Percentiles rank a stretch among this genome's conserved stretches.
These are phyloP conservation scores for Thermoascus crustaceus DNA, from an alignment of 2,329 filamentous ascomycete species.

Conservation along the genomic window DNA sequence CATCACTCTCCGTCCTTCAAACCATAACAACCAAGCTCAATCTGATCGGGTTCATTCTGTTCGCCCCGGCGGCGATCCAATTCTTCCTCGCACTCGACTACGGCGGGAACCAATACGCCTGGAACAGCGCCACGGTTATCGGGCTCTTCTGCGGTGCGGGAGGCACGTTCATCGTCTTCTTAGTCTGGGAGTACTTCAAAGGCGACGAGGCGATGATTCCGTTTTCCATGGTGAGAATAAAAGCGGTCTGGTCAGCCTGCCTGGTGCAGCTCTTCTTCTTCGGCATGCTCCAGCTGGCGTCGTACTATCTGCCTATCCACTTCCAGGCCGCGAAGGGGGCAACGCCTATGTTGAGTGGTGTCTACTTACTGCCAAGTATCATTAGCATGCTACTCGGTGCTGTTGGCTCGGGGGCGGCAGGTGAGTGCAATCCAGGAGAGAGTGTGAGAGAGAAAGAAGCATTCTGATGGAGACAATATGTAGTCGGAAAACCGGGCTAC, in stretches of 20 bases:
- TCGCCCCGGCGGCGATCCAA: slow-evolving; percentile 33
- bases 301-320: slow-evolving; percentile 43
- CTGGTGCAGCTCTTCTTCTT: slow-evolving; percentile 28
- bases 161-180: slow-evolving; percentile 30
- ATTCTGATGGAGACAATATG: slow-evolving; percentile 13
- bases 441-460: too few relatives aligned
- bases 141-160: slow-evolving; percentile 40
- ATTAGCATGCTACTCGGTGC: slow-evolving; percentile 27
- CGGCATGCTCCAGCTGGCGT: slow-evolving; percentile 21
- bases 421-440: too few relatives aligned
- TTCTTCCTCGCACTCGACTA: slow-evolving; percentile 42
- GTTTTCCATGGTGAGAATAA: slow-evolving; percentile 29
- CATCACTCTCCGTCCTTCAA: slow-evolving; percentile 5
- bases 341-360: slow-evolving; percentile 25
- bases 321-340: slow-evolving; percentile 37
- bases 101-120: slow-evolving; percentile 31
- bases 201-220: slow-evolving; percentile 38
- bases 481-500: slow-evolving; percentile 25
- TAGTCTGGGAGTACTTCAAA: slow-evolving; percentile 30
- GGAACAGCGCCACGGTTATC: slow-evolving; percentile 36
- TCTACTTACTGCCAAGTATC: slow-evolving; percentile 34
- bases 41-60: slow-evolving; percentile 29
- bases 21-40: slow-evolving; percentile 29
- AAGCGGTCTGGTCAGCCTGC: slow-evolving; percentile 27
- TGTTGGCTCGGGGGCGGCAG: slow-evolving; percentile 24